Percentiles rank a stretch among this genome's conserved stretches.
Conservation (phyloP, 2,329 filamentous ascomycete genomes). For the Blastomyces silverae region DNA sequence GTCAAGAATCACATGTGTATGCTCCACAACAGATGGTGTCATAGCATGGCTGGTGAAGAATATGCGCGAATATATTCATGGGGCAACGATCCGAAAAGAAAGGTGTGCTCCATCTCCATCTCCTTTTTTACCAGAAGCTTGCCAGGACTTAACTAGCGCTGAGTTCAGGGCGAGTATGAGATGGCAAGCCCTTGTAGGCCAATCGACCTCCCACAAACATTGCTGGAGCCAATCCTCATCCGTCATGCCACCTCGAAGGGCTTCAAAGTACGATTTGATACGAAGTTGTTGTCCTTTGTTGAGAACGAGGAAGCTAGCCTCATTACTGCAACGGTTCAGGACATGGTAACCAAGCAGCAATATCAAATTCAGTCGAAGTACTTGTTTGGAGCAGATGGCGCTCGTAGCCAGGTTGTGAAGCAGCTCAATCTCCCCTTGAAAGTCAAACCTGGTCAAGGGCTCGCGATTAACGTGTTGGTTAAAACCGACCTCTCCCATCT, state of each 20-base stretch:
- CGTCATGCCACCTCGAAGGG: slow-evolving; percentile 37
- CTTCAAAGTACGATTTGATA: slow-evolving; percentile 42
- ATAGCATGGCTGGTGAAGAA: slow-evolving; percentile 49
- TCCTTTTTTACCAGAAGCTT: background rate
- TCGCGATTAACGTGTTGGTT: slow-evolving; percentile 47
- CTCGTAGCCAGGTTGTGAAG: slow-evolving; percentile 41
- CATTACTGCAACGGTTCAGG: slow-evolving; percentile 33
- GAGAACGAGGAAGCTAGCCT: slow-evolving; percentile 22
- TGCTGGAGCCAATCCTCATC: slow-evolving; percentile 46
- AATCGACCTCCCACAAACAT: slow-evolving; percentile 44
- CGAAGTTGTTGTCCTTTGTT: slow-evolving; percentile 34
- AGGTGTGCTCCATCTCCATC: slow-evolving; percentile 28
- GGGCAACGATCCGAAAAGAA: slow-evolving; percentile 44
- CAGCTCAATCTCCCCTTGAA: slow-evolving; percentile 45
- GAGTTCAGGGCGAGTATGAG: slow-evolving; percentile 39
- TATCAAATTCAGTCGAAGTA: slow-evolving; percentile 50
- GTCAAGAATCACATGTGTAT: slow-evolving; percentile 39
- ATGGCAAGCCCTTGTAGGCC: slow-evolving; percentile 40
- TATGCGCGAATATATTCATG: slow-evolving; percentile 48
- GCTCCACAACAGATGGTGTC: slow-evolving; percentile 49
- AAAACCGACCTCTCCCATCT: slow-evolving; percentile 48
- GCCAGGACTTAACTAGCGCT: background rate
- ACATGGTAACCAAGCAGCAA: slow-evolving; percentile 32
- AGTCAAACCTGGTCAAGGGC: slow-evolving; percentile 42
- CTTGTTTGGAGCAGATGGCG: slow-evolving; percentile 55